A percentile compares a stretch with the other conserved stretches of the same genome.
Conservation (phyloP, 192 early-diverging fungal genomes). For the Phycomyces blakesleeanus region DNA sequence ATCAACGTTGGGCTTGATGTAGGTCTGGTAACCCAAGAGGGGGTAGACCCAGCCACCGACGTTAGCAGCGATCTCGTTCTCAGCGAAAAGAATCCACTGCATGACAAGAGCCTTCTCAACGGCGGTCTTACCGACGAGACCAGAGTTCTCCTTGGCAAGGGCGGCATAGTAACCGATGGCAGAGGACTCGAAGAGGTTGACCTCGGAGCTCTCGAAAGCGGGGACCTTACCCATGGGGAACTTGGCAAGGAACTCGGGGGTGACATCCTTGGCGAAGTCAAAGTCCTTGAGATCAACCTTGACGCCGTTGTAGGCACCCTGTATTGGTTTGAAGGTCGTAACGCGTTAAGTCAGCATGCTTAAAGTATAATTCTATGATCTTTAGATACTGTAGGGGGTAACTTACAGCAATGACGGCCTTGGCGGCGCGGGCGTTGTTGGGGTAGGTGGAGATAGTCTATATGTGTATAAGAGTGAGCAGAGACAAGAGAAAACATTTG, state of each 20-base stretch:
- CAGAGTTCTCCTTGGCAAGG: conserved; percentile 42
- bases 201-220: conserved; percentile 77
- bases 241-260: conserved; percentile 82
- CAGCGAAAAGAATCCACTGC: conserved; percentile 63
- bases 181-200: conserved; percentile 72
- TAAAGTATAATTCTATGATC: too few relatives aligned
- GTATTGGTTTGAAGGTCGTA: not conserved
- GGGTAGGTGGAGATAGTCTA: conserved; percentile 62
- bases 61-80: conserved; percentile 52
- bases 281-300: conserved; percentile 67
- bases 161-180: conserved; percentile 90
- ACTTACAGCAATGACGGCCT: conserved; percentile 51
- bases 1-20: conserved; percentile 57
- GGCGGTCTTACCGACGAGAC: conserved; percentile 53
- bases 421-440: conserved; percentile 66
- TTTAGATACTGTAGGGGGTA: too few relatives aligned
- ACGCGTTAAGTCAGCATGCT: conserved; percentile 5
- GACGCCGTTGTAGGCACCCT: conserved; percentile 73
- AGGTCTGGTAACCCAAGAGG: conserved; percentile 35
- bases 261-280: conserved; percentile 69
- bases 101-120: conserved; percentile 63
- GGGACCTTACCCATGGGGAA: conserved; percentile 92
- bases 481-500: too few relatives aligned
- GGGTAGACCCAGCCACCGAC: conserved; percentile 43
- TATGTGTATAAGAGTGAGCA: too few relatives aligned